Percentiles rank a stretch among this genome's conserved stretches.
These are phyloP conservation scores for Sclerotiophoma versabilis DNA, from an alignment of 2,329 filamentous ascomycete genomes.

Conservation along the genomic window DNA sequence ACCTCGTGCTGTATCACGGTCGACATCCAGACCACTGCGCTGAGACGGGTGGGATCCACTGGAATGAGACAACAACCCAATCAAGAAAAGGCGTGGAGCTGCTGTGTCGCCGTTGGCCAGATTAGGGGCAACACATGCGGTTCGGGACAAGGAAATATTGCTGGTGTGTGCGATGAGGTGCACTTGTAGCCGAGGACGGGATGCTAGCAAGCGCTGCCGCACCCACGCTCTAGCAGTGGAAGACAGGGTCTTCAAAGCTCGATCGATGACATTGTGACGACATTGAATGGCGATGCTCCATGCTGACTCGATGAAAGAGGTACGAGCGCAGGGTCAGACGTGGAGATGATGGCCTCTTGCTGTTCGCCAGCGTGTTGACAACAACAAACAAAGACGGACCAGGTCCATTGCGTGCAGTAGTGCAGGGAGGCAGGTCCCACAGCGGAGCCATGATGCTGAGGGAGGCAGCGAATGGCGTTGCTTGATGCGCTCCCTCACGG, in stretches of 20 bases:
- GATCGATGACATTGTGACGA: constrained; percentile 19
- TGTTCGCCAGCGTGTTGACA: constrained; percentile 13
- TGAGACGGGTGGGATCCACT: constrained; percentile 12
- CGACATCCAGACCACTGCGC: constrained; percentile 17
- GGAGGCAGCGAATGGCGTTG: constrained; percentile 31
- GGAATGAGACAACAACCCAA: constrained; percentile 26
- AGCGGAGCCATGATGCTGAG: constrained; percentile 25
- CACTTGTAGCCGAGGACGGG: constrained; percentile 26
- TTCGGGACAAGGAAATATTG: constrained; percentile 35
- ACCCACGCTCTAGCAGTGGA: constrained; percentile 10
- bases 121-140: constrained; percentile 23
- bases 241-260: constrained; percentile 16
- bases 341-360: constrained; percentile 1
- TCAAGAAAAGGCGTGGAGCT: constrained; percentile 22
- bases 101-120: constrained; percentile 19
- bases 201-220: constrained; percentile 23
- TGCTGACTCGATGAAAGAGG: neutral
- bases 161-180: constrained; percentile 41
- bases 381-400: constrained; percentile 8
- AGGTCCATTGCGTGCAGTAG: constrained; percentile 23
- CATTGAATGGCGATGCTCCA: constrained; percentile 1
- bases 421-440: constrained; percentile 24
- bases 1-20: constrained; percentile 24
- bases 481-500: constrained; percentile 15
- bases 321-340: constrained; percentile 5